Evolutionary conservation across 164 flowering plant genomes (phyloP).

Genomic region (Stephania yunnanensis): DNA sequence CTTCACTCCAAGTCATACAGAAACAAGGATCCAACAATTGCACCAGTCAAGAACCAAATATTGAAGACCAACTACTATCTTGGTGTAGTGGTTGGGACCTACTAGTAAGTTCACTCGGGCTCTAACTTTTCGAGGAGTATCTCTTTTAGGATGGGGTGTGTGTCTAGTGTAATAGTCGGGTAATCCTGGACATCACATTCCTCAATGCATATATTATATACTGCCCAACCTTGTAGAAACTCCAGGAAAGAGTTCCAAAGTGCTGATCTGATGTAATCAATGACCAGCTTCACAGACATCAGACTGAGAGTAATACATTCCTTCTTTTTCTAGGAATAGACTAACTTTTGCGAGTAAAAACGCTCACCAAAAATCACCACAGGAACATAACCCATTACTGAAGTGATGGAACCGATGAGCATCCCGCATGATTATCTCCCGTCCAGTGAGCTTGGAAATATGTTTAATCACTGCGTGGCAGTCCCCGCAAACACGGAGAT

Average conservation of each 20-base stretch:
- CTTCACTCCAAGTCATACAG: background rate
- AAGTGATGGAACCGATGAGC: conserved; percentile 37
- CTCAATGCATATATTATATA: too few species aligned
- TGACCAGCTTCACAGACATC: background rate
- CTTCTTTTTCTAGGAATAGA: background rate
- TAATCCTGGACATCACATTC: too few species aligned
- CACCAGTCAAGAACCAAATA: background rate
- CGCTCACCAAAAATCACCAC: conserved; percentile 38
- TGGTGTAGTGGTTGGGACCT: too few species aligned
- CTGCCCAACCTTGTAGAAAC: background rate
- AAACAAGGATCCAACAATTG: background rate
- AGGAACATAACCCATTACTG: conserved; percentile 31
- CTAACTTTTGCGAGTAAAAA: background rate
- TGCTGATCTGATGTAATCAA: background rate
- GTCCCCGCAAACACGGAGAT: conserved; percentile 40
- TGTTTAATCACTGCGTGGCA: conserved; percentile 37
- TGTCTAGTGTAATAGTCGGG: too few species aligned
- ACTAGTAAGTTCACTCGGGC: too few species aligned
- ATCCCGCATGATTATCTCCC: conserved; percentile 39
- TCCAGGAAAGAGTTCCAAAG: background rate
- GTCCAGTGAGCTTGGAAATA: conserved; percentile 31
- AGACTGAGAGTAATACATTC: background rate
- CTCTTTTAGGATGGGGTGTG: too few species aligned
- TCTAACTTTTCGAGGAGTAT: too few species aligned
- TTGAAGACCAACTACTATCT: too few species aligned